A percentile compares a stretch with the other conserved stretches of the same genome.
phyloP scores from a whole-genome alignment of 768 basidiomycete genomes.

The Pisolithus microcarpus region DNA sequence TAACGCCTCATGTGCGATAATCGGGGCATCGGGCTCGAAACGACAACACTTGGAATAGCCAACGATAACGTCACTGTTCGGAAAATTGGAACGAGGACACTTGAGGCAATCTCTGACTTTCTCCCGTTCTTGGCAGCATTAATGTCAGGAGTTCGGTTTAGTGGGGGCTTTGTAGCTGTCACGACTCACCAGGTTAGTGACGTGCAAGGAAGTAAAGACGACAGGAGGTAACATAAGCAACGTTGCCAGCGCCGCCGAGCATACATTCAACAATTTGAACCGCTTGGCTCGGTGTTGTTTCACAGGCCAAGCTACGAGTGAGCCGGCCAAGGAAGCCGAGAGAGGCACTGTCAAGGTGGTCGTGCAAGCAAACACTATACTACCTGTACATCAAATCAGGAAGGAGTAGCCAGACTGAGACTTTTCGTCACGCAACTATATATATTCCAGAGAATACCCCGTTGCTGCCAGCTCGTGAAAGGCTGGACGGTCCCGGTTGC shows the following conservation, averaged over 20 bases:
- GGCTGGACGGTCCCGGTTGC: slow-evolving; percentile 36
- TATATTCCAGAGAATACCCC: slow-evolving; percentile 55
- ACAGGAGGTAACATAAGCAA: slow-evolving; percentile 51
- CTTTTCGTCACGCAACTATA: slow-evolving; percentile 40
- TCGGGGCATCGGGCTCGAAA: slow-evolving; percentile 48
- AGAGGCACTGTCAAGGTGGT: slow-evolving; percentile 59
- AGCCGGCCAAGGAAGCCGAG: slow-evolving; percentile 51
- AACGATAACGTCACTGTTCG: slow-evolving; percentile 48
- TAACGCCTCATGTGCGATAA: slow-evolving; percentile 31
- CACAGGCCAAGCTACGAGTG: slow-evolving; percentile 4
- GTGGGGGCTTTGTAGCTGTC: slow-evolving; percentile 17
- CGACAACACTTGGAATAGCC: slow-evolving; percentile 51
- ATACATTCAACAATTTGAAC: slow-evolving; percentile 49
- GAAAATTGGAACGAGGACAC: slow-evolving; percentile 28
- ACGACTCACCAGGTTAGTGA: slow-evolving; percentile 29
- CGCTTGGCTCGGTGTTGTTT: slow-evolving; percentile 47
- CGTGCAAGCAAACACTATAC: slow-evolving; percentile 56
- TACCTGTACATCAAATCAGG: slow-evolving; percentile 31
- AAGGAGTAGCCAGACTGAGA: background rate
- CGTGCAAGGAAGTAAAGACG: slow-evolving; percentile 43
- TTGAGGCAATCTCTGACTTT: slow-evolving; percentile 1
- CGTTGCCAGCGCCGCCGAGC: slow-evolving; percentile 43
- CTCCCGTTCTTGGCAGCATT: background rate
- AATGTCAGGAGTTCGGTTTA: slow-evolving; percentile 8
- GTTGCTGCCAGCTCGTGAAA: slow-evolving; percentile 30